Evolutionary conservation across 805 yeast genomes (phyloP), one percentile per base, ranked within the genome.

Genomic region (Cyberlindnera lachancei): DNA sequence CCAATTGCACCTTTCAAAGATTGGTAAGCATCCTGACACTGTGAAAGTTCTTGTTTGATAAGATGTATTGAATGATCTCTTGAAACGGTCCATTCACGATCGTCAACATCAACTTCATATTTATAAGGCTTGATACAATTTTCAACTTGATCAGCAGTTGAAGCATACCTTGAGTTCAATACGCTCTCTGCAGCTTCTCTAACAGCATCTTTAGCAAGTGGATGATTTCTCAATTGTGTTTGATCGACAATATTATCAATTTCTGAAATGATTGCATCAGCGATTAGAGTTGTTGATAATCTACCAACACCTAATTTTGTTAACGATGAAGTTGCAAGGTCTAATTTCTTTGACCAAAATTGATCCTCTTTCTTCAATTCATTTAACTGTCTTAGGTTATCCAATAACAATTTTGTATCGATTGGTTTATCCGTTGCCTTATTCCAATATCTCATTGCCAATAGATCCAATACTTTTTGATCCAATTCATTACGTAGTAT

Each of bases 101-200:
- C 95, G 52, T 92, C 97, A 30, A 92, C 74, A 51, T 92, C 99
- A 38, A 92, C 88, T 52, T 92, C 99, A 55, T 90, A 92, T 61
- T 92, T 92, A 63, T 81, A 92, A 3, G 99, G 99, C 55, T 92
- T 92, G 50, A 92, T 90, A 61, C 97, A 88, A 57, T 94, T 92
- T 51, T 92, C 99, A 6, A 92, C 97, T 56, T 92, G 99, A 55
- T 94, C 99, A 0, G 98, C 94, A 0, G 98, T 90, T 1, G 95
- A 79, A 42, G 78, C 84, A 53, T 72, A 92, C 42, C 90, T 75
- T 18, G 82, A 62, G 41, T 78, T 78, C 40, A 92, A 64, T 6
- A 92, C 95, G 16, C 77, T 64, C 20, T 73, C 68, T 0, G 96
- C 94, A 3, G 96, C 94, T 25, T 86, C 94, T 33, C 71, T 73